phyloP scores from a whole-genome alignment of 164 flowering plant species.

The Vitis rupestris region DNA sequence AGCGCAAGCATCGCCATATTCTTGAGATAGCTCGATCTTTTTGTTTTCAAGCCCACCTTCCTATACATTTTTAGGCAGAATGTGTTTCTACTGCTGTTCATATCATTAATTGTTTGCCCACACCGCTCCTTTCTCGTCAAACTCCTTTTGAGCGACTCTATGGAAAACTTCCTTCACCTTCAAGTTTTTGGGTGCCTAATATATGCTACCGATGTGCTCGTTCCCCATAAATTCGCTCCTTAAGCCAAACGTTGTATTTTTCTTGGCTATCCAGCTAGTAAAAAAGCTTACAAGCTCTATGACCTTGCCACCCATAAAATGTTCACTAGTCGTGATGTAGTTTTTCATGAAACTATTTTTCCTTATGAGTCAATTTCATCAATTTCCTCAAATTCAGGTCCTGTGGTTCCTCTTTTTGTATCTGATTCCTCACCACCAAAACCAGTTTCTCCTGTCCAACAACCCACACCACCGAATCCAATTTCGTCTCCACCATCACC shows the following conservation, averaged over 20 bases:
- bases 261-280: conserved; percentile 14
- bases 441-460: too few species aligned
- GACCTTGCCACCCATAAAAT: conserved; percentile 8
- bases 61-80: conserved; percentile 7
- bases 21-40: conserved; percentile 10
- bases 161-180: not conserved
- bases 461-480: too few species aligned
- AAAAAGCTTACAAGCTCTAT: conserved; percentile 12
- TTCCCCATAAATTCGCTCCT: conserved; percentile 3
- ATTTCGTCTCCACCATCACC: too few species aligned
- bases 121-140: not conserved
- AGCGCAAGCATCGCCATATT: conserved; percentile 11
- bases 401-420: too few species aligned
- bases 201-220: not conserved
- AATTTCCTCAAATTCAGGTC: too few species aligned
- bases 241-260: conserved; percentile 4
- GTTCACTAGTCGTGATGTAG: too few species aligned
- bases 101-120: conserved; percentile 3
- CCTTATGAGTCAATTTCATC: not conserved
- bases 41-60: conserved; percentile 1
- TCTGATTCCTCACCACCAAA: too few species aligned
- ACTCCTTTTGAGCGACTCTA: too few species aligned
- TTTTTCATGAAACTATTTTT: not conserved
- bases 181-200: conserved; percentile 3
- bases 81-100: not conserved